These are phyloP conservation scores for Serendipita sp. DNA, from an alignment of 768 basidiomycete species.

Conservation along the genomic window DNA sequence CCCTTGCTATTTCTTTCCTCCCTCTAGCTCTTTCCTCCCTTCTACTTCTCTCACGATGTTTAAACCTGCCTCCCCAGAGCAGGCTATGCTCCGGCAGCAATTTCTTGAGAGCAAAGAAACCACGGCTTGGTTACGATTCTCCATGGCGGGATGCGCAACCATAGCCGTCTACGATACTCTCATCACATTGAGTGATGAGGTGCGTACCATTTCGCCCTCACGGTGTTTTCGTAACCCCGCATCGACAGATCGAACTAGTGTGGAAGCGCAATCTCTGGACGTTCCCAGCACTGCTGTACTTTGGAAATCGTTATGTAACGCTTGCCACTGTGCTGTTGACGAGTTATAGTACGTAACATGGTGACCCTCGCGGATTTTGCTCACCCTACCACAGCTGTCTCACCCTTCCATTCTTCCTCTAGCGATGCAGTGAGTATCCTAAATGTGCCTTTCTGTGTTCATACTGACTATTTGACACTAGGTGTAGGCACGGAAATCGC, in stretches of 20 bases:
- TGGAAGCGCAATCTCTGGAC: slow-evolving; percentile 2
- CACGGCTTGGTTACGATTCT: background rate
- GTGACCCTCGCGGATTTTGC: background rate
- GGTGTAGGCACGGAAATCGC: no score
- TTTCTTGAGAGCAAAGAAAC: background rate
- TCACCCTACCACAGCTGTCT: background rate
- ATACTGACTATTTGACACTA: no score
- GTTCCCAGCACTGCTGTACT: background rate
- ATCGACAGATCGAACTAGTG: background rate
- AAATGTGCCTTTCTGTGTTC: no score
- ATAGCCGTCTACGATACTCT: background rate
- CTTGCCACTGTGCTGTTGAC: background rate
- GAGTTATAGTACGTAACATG: background rate
- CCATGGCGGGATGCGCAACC: background rate
- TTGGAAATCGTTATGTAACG: slow-evolving; percentile 1
- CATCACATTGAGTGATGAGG: slow-evolving; percentile 1
- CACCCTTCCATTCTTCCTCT: background rate
- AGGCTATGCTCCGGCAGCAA: background rate
- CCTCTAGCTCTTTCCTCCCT: background rate
- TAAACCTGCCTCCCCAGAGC: background rate
- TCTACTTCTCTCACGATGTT: background rate
- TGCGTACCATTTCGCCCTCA: background rate
- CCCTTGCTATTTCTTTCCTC: background rate
- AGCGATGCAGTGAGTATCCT: no score
- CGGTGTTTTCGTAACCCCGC: no score